Evolutionary conservation across 169 alveolate genomes (phyloP).

Genomic region (Condylostoma magnum): DNA sequence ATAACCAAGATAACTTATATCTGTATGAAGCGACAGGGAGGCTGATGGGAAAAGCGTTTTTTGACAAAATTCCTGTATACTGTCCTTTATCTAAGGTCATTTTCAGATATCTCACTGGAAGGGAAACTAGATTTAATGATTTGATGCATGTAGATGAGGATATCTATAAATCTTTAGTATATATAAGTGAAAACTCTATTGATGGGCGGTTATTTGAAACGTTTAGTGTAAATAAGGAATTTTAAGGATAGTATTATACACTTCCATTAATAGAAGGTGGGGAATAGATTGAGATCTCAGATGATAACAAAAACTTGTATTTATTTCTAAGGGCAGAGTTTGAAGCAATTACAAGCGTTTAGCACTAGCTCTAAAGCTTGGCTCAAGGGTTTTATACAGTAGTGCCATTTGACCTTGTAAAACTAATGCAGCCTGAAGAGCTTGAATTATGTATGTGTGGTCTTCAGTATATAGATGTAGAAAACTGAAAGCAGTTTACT

Average conservation of each 20-base stretch:
- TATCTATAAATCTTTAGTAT: slow-evolving; percentile 43
- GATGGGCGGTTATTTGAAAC: slow-evolving; percentile 12
- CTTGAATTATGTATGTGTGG: slow-evolving; percentile 68
- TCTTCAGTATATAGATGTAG: slow-evolving; percentile 56
- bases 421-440: slow-evolving; percentile 58
- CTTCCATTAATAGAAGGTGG: slow-evolving; percentile 27
- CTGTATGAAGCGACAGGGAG: slow-evolving; percentile 62
- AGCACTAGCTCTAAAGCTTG: slow-evolving; percentile 29
- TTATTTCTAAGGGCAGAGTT: slow-evolving; percentile 34
- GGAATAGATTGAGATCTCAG: slow-evolving; percentile 2
- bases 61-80: slow-evolving; percentile 64
- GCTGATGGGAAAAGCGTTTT: slow-evolving; percentile 65
- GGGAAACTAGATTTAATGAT: slow-evolving; percentile 43
- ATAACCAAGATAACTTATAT: slow-evolving; percentile 38
- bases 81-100: slow-evolving; percentile 53
- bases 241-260: background rate
- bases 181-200: slow-evolving; percentile 29
- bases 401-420: slow-evolving; percentile 49
- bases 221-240: background rate
- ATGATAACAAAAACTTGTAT: slow-evolving; percentile 39
- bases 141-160: slow-evolving; percentile 40
- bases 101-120: slow-evolving; percentile 47
- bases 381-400: slow-evolving; percentile 58
- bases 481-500: slow-evolving; percentile 70
- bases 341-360: background rate